Evolutionary conservation across 805 yeast species (phyloP), one percentile per base, ranked within the genome.

Genomic region (Nakazawaea laoshanensis): DNA sequence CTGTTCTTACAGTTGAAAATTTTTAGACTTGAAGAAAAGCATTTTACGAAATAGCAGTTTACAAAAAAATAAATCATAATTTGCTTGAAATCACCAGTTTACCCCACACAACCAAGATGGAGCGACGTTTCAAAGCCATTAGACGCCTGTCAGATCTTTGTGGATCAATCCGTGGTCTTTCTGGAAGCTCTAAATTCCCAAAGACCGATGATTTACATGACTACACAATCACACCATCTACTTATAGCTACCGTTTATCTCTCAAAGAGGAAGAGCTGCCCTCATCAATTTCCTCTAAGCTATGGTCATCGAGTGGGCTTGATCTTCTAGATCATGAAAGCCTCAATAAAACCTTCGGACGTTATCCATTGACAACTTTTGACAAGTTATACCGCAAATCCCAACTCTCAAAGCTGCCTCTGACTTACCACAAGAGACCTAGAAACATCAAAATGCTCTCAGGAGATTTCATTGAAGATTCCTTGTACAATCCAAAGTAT

Each of bases 391-490:
- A 58, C 4, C 52, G 49, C 23, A 44, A 58, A 27, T 19, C 38
- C 8, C n/a, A 7, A 6, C 25, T 65, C 32, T 44, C 61, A 1
- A 46, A 38, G 8, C 19, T 31, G 44, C 44, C 46, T 30, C 10
- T 26, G 6, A 24, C n/a, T 13, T 8, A 13, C n/a, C 4, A 19
- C 18, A 51, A 48, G 30, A 56, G 88, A 20, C 94, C 95, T 0
- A 57, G 43, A 20, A 63, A 67, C 18, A 69, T 74, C 5, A 78
- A 80, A 49, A 78, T 85, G 88, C 58, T 77, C n/a, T 57, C 78
- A 0, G 60, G 82, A 8, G 94, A 83, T 46, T 86, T 81, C 54
- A 86, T 85, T 37, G 94, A 84, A 45, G 94, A 85, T 50, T 77
- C 89, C 13, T 56, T 85, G 44, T 85, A 85, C 50, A 82, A 86